Base-by-base conservation (phyloP, 768 basidiomycete species). In the Serendipita sp. region DNA sequence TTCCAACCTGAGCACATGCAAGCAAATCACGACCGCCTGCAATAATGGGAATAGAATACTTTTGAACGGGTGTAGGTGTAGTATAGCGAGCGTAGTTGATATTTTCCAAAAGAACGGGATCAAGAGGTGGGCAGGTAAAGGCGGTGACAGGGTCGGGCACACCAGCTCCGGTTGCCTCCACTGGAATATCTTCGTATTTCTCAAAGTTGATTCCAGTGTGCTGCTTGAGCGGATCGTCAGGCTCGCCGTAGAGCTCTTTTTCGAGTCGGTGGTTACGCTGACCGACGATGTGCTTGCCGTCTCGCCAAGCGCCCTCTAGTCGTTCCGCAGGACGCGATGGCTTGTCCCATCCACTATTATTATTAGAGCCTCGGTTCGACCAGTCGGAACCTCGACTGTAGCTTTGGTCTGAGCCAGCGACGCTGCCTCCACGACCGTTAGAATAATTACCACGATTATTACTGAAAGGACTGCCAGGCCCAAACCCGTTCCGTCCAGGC, bases 161-260 rank as follows among this genome's bases (percentile, higher is more conserved):
- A 70, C 88, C 89, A 66, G 86, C 85, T 70, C 96, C 96, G 58
- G 95, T 98, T 41, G 94, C 95, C 77, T 98, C 96, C 69, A 99
- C 94, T 68, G 96, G 96, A 72, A 99, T 99, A 74, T 98, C 95
- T 75, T 96, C 96, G 71, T 98, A 99, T 76, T 96, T 96, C 78
- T 99, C 96, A 73, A 99, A 99, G 78, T 99, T 99, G 78, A 99
- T 97, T 68, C 96, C 96, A 48, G 94, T 95, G 73, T 91, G 86
- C 74, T 96, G 88, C 73, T 89, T 90, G 66, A 84, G 84, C 28
- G 86, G 83, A 74, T 97, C 95, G 52, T 82, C 78, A 45, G 81
- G 80, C 68, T 95, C 93, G 64, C 96, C 96, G 70, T 87, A 99
- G 44, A 99, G 86, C 72, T 97, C 94, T 77, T 91, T 93, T 78